Base-by-base conservation (phyloP, 176 grass and related monocot genomes). In the Lolium rigidum region DNA sequence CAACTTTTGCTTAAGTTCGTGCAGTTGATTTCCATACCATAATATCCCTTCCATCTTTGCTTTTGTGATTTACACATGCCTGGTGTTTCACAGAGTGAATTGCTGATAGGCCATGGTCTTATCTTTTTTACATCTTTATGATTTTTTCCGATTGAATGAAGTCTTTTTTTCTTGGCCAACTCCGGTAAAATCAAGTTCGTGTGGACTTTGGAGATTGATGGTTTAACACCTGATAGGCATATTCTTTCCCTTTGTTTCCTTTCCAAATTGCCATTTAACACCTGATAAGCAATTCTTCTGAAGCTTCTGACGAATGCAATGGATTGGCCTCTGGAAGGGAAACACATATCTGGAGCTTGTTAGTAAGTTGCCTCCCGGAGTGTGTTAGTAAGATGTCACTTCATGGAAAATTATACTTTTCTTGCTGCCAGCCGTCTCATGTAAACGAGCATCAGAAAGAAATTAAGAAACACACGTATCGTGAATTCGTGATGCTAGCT, bases 211-310 rank as follows among this genome's bases (percentile, higher is more conserved):
- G 61, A 64, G 11, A 64, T 64, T 4, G 2, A 15, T 65, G 25
- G 16, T 31, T 35, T 15, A 65, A 65, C 12, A 31, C 26, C 62
- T 67, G 50, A 18, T 14, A 38, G 17, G 9, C 17, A 52, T 37
- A 15, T 68, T 44, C 6, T 70, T 71, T 56, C 20, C 12, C 14
- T 4, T 41, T 21, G 50, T 71, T 71, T 52, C 0, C 0, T 84
- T 63, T 52, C 50, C 26, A 54, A 54, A 66, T 84, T 76, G 18
- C 21, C 61, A 51, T 54, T 54, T 52, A 75, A 75, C 7, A 75
- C 7, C 10, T 26, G 24, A 64, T 65, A 65, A 65, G 62, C 12
- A 28, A 28, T 64, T 64, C 62, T 65, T 65, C 62, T 65, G 12
- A 65, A 7, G 13, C 62, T 65, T 65, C 25, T 31, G 62, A 65